These are phyloP conservation scores for Brassica nigra DNA, from an alignment of 345 rosid species.

Conservation along the genomic window DNA sequence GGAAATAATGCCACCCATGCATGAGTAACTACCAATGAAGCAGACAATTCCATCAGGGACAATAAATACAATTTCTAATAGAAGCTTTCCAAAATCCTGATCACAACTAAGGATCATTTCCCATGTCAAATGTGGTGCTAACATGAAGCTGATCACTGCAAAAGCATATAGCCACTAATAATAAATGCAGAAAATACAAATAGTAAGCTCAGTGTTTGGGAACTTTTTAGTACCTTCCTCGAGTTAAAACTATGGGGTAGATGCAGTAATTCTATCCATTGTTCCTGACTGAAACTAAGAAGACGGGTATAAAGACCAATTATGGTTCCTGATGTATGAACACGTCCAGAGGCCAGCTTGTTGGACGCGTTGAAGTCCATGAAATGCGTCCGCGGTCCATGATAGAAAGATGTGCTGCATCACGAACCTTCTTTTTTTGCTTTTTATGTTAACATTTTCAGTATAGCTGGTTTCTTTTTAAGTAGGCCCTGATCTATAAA, in stretches of 20 bases:
- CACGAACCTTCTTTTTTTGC: background rate
- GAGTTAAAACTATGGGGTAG: no score
- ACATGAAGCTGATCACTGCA: slow-evolving; percentile 22
- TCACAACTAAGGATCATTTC: slow-evolving; percentile 96
- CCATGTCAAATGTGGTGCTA: slow-evolving; percentile 98
- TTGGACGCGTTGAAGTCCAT: background rate
- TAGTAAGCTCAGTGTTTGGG: no score
- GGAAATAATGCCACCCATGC: slow-evolving; percentile 93
- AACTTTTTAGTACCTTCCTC: no score
- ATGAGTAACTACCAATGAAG: slow-evolving; percentile 86
- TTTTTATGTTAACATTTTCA: no score
- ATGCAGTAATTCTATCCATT: no score
- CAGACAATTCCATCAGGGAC: slow-evolving; percentile 98
- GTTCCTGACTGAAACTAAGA: slow-evolving; percentile 68
- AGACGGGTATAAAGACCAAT: slow-evolving; percentile 97
- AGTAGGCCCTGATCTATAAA: background rate
- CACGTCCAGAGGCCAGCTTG: background rate
- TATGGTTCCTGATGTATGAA: slow-evolving; percentile 80
- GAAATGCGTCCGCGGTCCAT: background rate
- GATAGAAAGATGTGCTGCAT: background rate
- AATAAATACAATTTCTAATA: slow-evolving; percentile 89
- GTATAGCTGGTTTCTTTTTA: no score
- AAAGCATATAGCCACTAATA: no score
- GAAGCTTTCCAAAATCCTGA: slow-evolving; percentile 84
- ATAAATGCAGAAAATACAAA: no score